Percentiles rank a stretch among this genome's conserved stretches.
phyloP scores from a whole-genome alignment of 345 rosid genomes.

The Gossypium herbaceum region DNA sequence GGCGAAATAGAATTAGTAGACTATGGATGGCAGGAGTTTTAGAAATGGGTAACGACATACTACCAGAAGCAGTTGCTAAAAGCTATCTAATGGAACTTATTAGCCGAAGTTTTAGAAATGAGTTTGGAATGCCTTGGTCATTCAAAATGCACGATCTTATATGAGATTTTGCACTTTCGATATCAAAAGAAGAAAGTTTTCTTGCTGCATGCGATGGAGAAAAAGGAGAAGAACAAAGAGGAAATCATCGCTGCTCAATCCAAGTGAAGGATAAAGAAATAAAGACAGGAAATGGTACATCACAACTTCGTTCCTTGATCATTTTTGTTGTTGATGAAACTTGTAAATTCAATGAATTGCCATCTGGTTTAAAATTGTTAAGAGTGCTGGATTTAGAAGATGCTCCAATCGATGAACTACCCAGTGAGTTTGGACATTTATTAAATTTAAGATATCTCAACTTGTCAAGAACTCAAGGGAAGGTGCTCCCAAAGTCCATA shows the following conservation, averaged over 20 bases:
- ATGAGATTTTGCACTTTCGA: slow-evolving; percentile 35
- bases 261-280: slow-evolving; percentile 17
- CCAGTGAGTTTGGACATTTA: slow-evolving; percentile 19
- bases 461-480: slow-evolving; percentile 28
- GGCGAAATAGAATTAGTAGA: not conserved
- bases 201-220: slow-evolving; percentile 19
- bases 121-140: slow-evolving; percentile 23
- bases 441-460: slow-evolving; percentile 41
- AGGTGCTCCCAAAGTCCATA: slow-evolving; percentile 29
- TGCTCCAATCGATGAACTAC: slow-evolving; percentile 25
- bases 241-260: slow-evolving; percentile 28
- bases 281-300: not conserved
- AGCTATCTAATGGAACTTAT: slow-evolving; percentile 34
- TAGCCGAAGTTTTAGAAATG: slow-evolving; percentile 32
- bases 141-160: slow-evolving; percentile 42
- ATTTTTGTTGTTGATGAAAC: slow-evolving; percentile 18
- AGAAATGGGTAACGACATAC: slow-evolving; percentile 1
- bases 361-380: slow-evolving; percentile 20
- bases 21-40: slow-evolving; percentile 28
- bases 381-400: slow-evolving; percentile 35
- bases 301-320: slow-evolving; percentile 29
- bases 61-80: slow-evolving; percentile 33
- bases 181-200: slow-evolving; percentile 28
- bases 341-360: slow-evolving; percentile 2
- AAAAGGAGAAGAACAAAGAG: not conserved